Base-by-base conservation (phyloP, 257 asterid species). In the Solanum neorickii region DNA sequence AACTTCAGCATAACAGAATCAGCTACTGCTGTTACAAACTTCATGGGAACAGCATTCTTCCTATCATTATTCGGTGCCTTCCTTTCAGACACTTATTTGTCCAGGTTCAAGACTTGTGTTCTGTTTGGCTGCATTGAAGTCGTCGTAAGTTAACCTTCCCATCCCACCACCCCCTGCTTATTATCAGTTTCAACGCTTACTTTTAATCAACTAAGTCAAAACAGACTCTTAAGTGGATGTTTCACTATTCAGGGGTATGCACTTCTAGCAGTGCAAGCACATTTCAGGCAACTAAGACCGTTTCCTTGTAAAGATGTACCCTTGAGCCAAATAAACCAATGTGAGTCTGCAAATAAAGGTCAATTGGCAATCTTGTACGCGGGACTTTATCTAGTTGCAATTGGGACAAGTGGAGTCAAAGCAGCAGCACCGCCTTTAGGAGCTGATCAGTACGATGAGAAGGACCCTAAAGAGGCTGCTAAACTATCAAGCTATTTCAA, bases 391-490 rank as follows among this genome's bases (percentile, higher is more conserved):
- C 78, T 95, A 47, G 93, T 95, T 6, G 98, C 98, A 3, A 90
- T 94, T 0, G 98, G 98, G 12, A 90, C 86, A 2, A 90, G 96
- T 16, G 98, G 94, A 27, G 85, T 93, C 12, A 94, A 94, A 89
- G 98, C 98, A 3, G 95, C 95, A 11, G 80, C 93, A 42, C 97
- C 98, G 14, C 85, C 97, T 6, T 90, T 94, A 5, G 98, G 98
- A 21, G 98, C 98, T 9, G 98, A 94, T 86, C 98, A 94, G 66
- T 94, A 90, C 16, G 96, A 95, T 39, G 95, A 92, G 85, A 90
- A 86, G 42, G 94, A 94, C 88, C 93, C 96, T 0, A 87, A 75
- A 44, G 94, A 93, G 75, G 93, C 95, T 23, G 82, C 91, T 84
- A 88, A 92, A 35, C 91, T 93, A 6, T 92, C 98, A 9, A 95